Conservation (phyloP, 192 early-diverging fungal species). For the Spinellus fusiger region DNA sequence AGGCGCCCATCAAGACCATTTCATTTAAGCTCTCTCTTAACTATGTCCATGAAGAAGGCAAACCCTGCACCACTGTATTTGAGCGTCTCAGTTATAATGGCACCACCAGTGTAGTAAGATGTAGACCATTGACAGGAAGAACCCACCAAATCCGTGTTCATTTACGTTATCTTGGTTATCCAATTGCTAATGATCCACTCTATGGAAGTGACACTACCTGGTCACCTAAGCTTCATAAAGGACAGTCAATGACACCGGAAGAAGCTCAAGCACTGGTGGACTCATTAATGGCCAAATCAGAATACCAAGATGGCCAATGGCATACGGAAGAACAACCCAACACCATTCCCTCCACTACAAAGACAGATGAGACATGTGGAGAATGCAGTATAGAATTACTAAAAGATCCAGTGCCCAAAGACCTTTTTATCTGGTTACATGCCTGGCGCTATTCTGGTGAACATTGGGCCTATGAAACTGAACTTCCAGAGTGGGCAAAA, state of each 20-base stretch:
- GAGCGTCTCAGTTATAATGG: constrained; percentile 57
- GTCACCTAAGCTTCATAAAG: constrained; percentile 11
- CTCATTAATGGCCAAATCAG: constrained; percentile 5
- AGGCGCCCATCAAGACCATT: constrained; percentile 78
- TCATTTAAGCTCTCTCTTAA: constrained; percentile 88
- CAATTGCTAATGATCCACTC: constrained; percentile 94
- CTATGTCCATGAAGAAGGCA: constrained; percentile 77
- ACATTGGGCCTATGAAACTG: constrained; percentile 75
- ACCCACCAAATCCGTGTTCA: constrained; percentile 99
- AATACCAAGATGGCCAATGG: constrained; percentile 17
- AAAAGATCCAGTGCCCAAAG: constrained; percentile 65
- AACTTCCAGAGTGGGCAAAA: constrained; percentile 75
- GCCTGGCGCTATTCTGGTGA: constrained; percentile 76
- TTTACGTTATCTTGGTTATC: constrained; percentile 84
- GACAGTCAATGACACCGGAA: constrained; percentile 13
- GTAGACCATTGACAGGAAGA: constrained; percentile 82
- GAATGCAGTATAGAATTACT: constrained; percentile 53
- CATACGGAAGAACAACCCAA: neutral
- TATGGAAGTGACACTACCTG: constrained; percentile 56
- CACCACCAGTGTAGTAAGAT: constrained; percentile 66
- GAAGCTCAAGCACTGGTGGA: constrained; percentile 11
- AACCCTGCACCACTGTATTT: constrained; percentile 79
- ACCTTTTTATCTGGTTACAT: constrained; percentile 87
- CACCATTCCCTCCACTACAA: neutral
- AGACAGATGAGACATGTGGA: constrained; percentile 23